Evolutionary conservation across 371 early-diverging fungal species (phyloP), one percentile per base, ranked within the genome.

Genomic region (Nematocida displodere): DNA sequence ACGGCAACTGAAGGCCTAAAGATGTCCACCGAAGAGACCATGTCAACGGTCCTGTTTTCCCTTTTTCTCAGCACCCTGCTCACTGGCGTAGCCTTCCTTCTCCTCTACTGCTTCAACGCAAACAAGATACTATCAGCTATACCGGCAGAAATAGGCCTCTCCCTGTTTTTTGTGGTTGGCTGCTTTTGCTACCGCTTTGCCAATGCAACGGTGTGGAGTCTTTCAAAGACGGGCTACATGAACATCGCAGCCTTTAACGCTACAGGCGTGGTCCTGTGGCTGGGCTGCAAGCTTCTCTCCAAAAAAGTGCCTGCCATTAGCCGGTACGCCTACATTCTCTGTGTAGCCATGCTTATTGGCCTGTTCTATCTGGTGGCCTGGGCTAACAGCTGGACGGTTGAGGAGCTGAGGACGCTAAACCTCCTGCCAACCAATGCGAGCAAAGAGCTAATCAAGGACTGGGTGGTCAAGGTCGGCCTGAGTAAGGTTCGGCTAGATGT

Each of bases 111-210:
- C 3, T 7, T 47, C 20, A 39, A 49, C 7, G 28, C 42, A 15
- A 44, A 71, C 20, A 71, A 34, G 7, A 28, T 71, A 5, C 22
- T 71, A 7, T 17, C n/a, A 7, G 40, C 28, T 15, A 24, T 71
- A 1, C 75, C 75, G 11, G n/a, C 15, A n/a, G 50, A 58, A 33
- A 58, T 71, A 56, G 46, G 47, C 4, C 22, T 31, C 8, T 26
- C 33, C 7, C 54, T 71, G 26, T 71, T 61, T 36, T 71, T 71
- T 49, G 50, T 61, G 22, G 52, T 71, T 20, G 75, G 75, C 8
- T 58, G 59, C 22, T 49, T 71, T 13, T 71, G 75, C 42, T 40
- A 22, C 20, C 24, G 15, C 20, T 48, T 49, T 22, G 59, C 46
- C 4, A 71, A 46, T 31, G 46, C 5, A 24, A 48, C 1, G 29